These are phyloP conservation scores for Lathyrus oleraceus DNA, from an alignment of 306 rosid species.

Conservation along the genomic window DNA sequence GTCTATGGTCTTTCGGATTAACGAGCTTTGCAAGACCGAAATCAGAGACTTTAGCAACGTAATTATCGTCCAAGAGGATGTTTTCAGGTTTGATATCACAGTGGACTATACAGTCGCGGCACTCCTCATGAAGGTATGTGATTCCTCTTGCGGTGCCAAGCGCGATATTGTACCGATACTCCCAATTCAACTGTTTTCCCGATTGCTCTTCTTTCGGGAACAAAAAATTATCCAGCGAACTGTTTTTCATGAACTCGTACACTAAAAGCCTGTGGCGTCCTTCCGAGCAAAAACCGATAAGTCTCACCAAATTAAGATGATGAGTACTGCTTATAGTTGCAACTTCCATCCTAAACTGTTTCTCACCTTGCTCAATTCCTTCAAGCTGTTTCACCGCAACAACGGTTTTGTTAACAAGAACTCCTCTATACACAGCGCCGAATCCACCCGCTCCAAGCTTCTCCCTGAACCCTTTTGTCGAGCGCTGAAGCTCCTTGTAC, in stretches of 20 bases:
- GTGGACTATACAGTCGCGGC: constrained; percentile 84
- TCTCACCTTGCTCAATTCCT: constrained; percentile 90
- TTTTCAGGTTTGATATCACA: constrained; percentile 91
- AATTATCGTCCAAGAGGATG: constrained; percentile 76
- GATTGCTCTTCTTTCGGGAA: constrained; percentile 48
- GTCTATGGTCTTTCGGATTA: constrained; percentile 58
- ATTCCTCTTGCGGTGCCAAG: constrained; percentile 87
- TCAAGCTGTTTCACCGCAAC: constrained; percentile 85
- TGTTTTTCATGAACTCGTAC: constrained; percentile 83
- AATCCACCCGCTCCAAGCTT: constrained; percentile 88
- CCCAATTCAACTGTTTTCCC: constrained; percentile 68
- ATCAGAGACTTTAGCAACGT: constrained; percentile 76
- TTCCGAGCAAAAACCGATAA: constrained; percentile 90
- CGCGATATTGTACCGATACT: constrained; percentile 58
- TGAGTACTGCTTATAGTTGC: constrained; percentile 88
- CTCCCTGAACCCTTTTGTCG: constrained; percentile 83
- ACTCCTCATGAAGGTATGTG: constrained; percentile 91
- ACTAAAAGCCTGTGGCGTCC: constrained; percentile 84
- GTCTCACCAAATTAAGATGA: constrained; percentile 82
- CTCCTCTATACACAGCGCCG: constrained; percentile 77
- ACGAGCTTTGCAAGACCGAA: constrained; percentile 84
- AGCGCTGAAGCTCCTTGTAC: constrained; percentile 68
- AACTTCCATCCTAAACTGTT: constrained; percentile 84
- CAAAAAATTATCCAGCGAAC: constrained; percentile 69
- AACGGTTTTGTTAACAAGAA: constrained; percentile 64